Base-by-base conservation (phyloP, 2,329 filamentous ascomycete genomes). In the Colletotrichum lini region DNA sequence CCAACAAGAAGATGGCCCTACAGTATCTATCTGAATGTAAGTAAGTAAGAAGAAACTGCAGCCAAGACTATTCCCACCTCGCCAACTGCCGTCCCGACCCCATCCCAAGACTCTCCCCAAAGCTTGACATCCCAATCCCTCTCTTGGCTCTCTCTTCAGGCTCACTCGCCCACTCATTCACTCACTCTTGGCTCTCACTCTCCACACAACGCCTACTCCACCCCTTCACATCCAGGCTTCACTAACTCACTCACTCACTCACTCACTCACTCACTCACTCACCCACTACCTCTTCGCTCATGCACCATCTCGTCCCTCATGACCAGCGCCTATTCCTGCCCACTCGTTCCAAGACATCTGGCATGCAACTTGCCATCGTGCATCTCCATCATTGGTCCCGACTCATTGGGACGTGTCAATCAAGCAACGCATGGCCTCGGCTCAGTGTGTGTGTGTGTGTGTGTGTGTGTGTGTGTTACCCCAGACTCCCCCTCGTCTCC, bases 341-440 rank as follows among this genome's bases (percentile, higher is more conserved):
- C 54, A 8, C 42, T 38, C 58, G 15, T 23, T 38, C 45, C 57
- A 21, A 60, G 58, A 49, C 58, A 60, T 23, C 16, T 35, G 57
- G 40, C 45, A 52, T 42, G 21, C n/a, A 23, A 16, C 42, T 16
- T 23, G 26, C 42, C 40, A 18, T 30, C 13, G 21, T 52, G 49
- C 52, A 40, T 40, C 52, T 40, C 18, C 23, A 35, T 50, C 18
- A n/a, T 7, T 12, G 47, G 47, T 44, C 40, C 45, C 45, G 44
- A 40, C 45, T 23, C n/a, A 16, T 38, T 50, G 45, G 58, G n/a
- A 23, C n/a, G 42, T 44, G 13, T 44, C 42, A 16, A 38, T n/a
- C 35, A 44, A 45, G 12, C 38, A 42, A 16, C 38, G 56, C 56
- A 15, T 58, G 56, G 56, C 35, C 59, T 62, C 59, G 57, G 42